A percentile compares a stretch with the other conserved stretches of the same genome.
These are phyloP conservation scores for Ceratonia siliqua DNA, from an alignment of 306 rosid species.

Conservation along the genomic window DNA sequence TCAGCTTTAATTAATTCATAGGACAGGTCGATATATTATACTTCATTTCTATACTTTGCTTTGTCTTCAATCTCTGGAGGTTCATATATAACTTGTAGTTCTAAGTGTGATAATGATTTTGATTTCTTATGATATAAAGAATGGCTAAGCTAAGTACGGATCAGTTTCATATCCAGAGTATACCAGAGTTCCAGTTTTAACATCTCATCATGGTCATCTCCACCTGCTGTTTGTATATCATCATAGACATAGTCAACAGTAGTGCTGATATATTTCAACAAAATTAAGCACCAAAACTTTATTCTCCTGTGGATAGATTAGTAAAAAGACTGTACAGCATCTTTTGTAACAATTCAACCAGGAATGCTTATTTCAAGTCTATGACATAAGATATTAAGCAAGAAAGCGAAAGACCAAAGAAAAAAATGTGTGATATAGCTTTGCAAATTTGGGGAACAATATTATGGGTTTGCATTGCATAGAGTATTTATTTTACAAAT, in stretches of 20 bases:
- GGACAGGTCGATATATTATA: neutral
- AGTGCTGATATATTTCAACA: no score
- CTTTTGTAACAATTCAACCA: no score
- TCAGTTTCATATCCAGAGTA: constrained; percentile 11
- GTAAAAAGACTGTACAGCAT: no score
- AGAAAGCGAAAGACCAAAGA: no score
- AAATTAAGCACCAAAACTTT: rapidly evolving
- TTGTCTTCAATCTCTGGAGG: neutral
- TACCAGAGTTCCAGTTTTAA: no score
- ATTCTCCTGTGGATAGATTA: no score
- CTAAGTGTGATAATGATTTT: constrained; percentile 32
- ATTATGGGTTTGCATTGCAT: no score
- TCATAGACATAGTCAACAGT: neutral
- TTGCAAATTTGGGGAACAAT: no score
- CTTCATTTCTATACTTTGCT: neutral
- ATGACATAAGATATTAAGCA: no score
- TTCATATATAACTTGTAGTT: neutral
- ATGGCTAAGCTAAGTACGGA: neutral
- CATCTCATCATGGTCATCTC: neutral
- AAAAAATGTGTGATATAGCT: no score
- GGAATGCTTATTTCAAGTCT: no score
- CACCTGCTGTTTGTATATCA: neutral
- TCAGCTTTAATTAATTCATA: constrained; percentile 40
- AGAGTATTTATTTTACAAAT: no score
- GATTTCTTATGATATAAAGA: constrained; percentile 8